These are phyloP conservation scores for Hordeum marinum DNA, from an alignment of 176 grass and related monocot species.

Conservation along the genomic window DNA sequence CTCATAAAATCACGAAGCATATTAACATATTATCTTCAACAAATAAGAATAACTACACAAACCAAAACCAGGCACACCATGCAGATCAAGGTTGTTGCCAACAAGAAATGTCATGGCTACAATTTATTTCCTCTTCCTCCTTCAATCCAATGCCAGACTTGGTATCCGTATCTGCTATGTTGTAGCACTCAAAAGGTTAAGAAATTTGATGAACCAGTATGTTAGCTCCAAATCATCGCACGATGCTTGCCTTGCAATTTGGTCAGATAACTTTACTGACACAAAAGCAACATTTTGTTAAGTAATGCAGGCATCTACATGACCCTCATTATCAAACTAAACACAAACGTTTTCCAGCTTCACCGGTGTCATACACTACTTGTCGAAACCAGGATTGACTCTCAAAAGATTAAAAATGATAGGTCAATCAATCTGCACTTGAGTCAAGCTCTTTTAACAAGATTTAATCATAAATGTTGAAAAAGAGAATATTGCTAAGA, in stretches of 20 bases:
- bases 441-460: background rate
- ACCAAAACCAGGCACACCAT: conserved; percentile 50
- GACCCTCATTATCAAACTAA: conserved; percentile 59
- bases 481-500: background rate
- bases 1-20: too few species aligned
- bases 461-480: background rate
- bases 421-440: background rate
- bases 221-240: background rate
- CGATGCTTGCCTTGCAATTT: conserved; percentile 58
- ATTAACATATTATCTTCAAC: too few species aligned
- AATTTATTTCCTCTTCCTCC: conserved; percentile 63
- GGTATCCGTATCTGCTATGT: conserved; percentile 57
- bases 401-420: too few species aligned
- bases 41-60: too few species aligned
- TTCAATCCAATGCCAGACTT: conserved; percentile 65
- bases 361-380: conserved; percentile 52
- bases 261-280: conserved; percentile 57
- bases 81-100: conserved; percentile 66
- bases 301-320: conserved; percentile 88
- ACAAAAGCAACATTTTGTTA: conserved; percentile 79
- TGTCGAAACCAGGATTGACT: background rate
- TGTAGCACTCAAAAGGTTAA: conserved; percentile 92
- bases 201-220: background rate
- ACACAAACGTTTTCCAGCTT: conserved; percentile 80
- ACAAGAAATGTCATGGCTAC: conserved; percentile 74